A percentile compares a stretch with the other conserved stretches of the same genome.
These are phyloP conservation scores for Fusarium newnesense DNA, from an alignment of 2,329 filamentous ascomycete genomes.

Conservation along the genomic window DNA sequence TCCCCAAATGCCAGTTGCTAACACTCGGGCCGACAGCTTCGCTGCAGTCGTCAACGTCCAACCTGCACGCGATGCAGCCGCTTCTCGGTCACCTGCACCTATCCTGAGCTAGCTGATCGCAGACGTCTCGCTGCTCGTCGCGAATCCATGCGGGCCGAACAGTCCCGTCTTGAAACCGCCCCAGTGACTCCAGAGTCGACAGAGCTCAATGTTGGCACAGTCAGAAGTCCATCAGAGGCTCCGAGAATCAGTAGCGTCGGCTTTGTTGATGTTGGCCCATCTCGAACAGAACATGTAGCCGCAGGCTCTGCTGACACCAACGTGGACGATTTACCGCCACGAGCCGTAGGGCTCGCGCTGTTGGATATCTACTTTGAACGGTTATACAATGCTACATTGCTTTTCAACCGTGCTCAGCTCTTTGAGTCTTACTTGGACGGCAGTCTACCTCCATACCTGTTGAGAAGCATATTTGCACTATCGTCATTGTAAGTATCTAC, in stretches of 20 bases:
- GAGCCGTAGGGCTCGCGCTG: not conserved
- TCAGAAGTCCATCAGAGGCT: not conserved
- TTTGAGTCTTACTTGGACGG: not conserved
- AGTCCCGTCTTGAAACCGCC: too few relatives aligned
- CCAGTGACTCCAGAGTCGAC: not conserved
- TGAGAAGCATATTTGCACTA: not conserved
- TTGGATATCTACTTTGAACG: not conserved
- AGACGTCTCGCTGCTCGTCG: not conserved
- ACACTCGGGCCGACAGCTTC: not conserved
- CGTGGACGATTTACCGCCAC: not conserved
- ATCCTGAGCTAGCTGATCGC: not conserved
- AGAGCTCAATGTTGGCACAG: not conserved
- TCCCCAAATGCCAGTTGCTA: not conserved
- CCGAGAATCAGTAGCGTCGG: not conserved
- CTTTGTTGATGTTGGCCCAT: fast-evolving
- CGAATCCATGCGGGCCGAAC: not conserved
- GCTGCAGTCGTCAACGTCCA: not conserved
- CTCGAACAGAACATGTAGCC: not conserved
- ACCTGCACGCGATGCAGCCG: not conserved
- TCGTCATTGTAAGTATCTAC: not conserved
- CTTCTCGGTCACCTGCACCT: not conserved
- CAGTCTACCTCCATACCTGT: not conserved
- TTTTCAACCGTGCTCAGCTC: not conserved
- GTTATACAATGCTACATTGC: not conserved
- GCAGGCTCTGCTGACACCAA: fast-evolving